Base-by-base conservation (phyloP, 169 alveolate species). In the Cryptosporidium baileyi region DNA sequence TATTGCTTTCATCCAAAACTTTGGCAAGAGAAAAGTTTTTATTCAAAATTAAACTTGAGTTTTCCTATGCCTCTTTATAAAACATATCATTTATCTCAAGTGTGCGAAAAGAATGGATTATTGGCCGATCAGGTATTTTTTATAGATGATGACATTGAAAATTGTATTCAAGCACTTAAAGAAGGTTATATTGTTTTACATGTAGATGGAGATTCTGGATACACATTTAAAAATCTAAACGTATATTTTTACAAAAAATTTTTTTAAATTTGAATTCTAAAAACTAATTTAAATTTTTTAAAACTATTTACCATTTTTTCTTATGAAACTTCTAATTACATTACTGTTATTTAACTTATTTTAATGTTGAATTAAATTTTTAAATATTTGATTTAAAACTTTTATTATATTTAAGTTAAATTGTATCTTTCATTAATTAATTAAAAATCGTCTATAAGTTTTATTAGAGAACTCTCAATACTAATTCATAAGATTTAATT, bases 1-100 rank as follows among this genome's bases (percentile, higher is more conserved):
- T 74, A 54, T 38, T 74, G 85, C 22, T 74, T 24, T 22, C 54
- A 74, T 57, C 85, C 85, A n/a, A 74, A 51, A n/a, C 32, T 74
- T 24, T 74, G 85, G 85, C 65, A 74, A 51, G 41, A 30, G 22
- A 6, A 6, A 15, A 24, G 15, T 38, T 40, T 7, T 6, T 74
- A 54, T 34, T 57, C 67, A 15, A n/a, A 43, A 36, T 17, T 74
- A 28, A 67, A 67, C 5, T 57, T 74, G 60, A n/a, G 36, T 40
- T 7, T 24, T 24, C 74, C 85, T 52, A 74, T 74, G 85, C 85
- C 85, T 13, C 67, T 44, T 54, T 51, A 8, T 9, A 74, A 74
- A 26, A 36, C 52, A 36, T 74, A 38, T 51, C 85, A 74, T 26
- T 38, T 74, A 40, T 24, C 30, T 3, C 22, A 74, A 19, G 85